A percentile compares a stretch with the other conserved stretches of the same genome.
These are phyloP conservation scores for Trichoderma oligosporum DNA, from an alignment of 2,329 filamentous ascomycete genomes.

Conservation along the genomic window DNA sequence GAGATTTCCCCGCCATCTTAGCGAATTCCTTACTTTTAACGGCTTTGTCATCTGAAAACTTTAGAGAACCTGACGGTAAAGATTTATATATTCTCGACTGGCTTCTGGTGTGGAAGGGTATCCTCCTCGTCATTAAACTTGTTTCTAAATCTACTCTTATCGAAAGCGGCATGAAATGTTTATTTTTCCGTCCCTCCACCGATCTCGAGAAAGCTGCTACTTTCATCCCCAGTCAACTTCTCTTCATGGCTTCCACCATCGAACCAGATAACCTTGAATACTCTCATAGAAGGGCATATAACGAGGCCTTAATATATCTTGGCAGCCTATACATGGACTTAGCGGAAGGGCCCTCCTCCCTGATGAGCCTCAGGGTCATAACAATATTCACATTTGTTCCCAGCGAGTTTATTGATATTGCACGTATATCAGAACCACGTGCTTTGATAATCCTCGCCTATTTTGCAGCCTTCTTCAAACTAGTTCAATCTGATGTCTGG, in stretches of 20 bases:
- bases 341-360: conserved; percentile 40
- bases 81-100: conserved; percentile 53
- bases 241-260: conserved; percentile 49
- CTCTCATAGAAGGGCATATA: conserved; percentile 39
- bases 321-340: conserved; percentile 51
- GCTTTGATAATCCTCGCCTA: conserved; percentile 52
- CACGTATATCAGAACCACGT: conserved; percentile 40
- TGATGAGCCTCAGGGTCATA: conserved; percentile 48
- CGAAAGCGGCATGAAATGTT: conserved; percentile 42
- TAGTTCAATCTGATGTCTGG: conserved; percentile 41
- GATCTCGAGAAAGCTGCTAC: conserved; percentile 41
- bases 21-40: conserved; percentile 50
- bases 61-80: conserved; percentile 44
- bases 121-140: conserved; percentile 44
- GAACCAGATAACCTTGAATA: conserved; percentile 41
- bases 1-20: conserved; percentile 48
- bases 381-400: conserved; percentile 53
- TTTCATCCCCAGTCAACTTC: conserved; percentile 46
- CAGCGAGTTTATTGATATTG: conserved; percentile 42
- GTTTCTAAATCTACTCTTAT: conserved; percentile 29
- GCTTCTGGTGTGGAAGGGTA: conserved; percentile 54
- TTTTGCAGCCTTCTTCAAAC: conserved; percentile 49
- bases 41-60: conserved; percentile 48
- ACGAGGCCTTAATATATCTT: conserved; percentile 45
- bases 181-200: conserved; percentile 50